Evolutionary conservation across 352 stramenopile genomes (phyloP), one percentile per base, ranked within the genome.

Genomic region (Pythium phragmiticola): DNA sequence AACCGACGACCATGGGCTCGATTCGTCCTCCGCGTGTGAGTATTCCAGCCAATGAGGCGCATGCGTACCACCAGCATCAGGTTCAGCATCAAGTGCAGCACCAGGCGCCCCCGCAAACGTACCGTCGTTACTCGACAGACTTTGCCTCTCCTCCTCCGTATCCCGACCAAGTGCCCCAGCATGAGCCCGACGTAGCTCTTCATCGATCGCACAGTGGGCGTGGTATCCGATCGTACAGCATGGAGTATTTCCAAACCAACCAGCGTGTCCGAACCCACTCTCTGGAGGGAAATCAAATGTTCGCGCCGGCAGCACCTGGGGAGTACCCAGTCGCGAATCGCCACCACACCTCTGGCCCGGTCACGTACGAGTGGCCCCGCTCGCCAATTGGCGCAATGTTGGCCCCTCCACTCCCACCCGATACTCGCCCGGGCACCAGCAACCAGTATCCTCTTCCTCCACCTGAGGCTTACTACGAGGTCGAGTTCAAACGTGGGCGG

Each of bases 401-500:
- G 5, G 72, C 84, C 13, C 85, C 85, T 16, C 85, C 85, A 7
- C 68, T 94, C 1, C 82, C 85, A 7, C 85, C 83, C 12, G 83
- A 92, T 68, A 41, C 52, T 7, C 63, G 59, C 12, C 41, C 53
- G 19, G 30, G 17, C 23, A 53, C 4, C 17, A 66, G 48, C 21
- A 61, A 61, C 39, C 81, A 82, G 36, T 91, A 82, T 36, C 80
- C 78, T 30, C 73, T 69, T 4, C 78, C 83, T 17, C 81, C 81
- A 16, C 85, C 85, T 4, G 85, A 94, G 70, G 85, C 85, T 0
- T 94, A 92, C 53, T 99, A 98, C 68, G 92, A 96, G 55, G 87
- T 99, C 39, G 96, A 98, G 72, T 99, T 99, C 69, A 99, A 99
- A 70, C 86, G 94, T 8, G 95, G 85, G 21, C 88, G 95, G 21